Evolutionary conservation across 768 basidiomycete species (phyloP), one percentile per base, ranked within the genome.

Genomic region (Lactarius tabidus): DNA sequence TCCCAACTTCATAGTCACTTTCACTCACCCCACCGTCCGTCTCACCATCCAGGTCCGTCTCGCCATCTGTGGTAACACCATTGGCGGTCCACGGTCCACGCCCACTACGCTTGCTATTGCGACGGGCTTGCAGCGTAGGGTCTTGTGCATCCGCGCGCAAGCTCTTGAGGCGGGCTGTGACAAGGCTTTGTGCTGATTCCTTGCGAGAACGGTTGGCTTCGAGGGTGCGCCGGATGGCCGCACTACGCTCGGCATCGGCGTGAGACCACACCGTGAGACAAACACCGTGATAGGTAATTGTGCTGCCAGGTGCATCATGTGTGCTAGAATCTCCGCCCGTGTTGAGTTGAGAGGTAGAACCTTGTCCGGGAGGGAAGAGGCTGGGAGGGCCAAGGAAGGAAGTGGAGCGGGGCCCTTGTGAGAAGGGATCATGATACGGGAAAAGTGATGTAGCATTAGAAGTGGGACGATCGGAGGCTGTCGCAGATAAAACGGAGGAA

Each of bases 181-280:
- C 82, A 43, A 87, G 77, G 20, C 86, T 88, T 74, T 92, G 90
- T 0, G 88, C 86, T 36, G 87, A 89, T 74, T 93, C 90, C 73
- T 91, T 90, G 61, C 90, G 85, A 48, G 82, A 85, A 53, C 90
- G 85, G 56, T 88, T 85, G 0, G 88, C 88, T 73, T 93, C 91
- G 56, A 92, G 81, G 8, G 90, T 91, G 57, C 88, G 83, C 26
- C 93, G 86, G 70, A 95, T 95, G 1, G 93, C 93, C 17, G 80
- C 82, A 61, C 89, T 88, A 56, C 94, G 87, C 70, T 94, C 89
- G 0, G 88, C 87, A 72, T 98, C 95, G 23, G 94, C 94, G 72
- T 95, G 94, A 4, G 91, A 93, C 94, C 94, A 98, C 2, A 97
- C 93, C 1, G 93, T 94, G 65, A 98, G 81, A 70, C 93, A 93